Percentiles rank a stretch among this genome's conserved stretches.
Conservation (phyloP, 2,329 filamentous ascomycete genomes). For the Exophiala sideris region DNA sequence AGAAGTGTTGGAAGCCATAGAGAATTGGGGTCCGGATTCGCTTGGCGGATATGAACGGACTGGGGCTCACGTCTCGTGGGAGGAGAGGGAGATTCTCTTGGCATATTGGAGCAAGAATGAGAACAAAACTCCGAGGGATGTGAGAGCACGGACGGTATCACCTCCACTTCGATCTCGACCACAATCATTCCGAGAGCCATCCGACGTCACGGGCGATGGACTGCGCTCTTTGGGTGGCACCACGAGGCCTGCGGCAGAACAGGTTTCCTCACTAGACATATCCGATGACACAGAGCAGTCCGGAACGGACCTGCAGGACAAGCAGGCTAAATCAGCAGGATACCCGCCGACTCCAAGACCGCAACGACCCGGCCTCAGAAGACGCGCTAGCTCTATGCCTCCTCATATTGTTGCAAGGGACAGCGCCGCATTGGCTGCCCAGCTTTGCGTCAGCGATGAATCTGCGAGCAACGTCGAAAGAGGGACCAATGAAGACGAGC, state of each 20-base stretch:
- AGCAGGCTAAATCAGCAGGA: neutral
- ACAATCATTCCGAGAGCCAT: neutral
- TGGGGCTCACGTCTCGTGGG: neutral
- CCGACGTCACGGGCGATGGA: no score
- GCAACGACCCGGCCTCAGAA: neutral
- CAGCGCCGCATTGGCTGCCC: no score
- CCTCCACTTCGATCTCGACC: neutral
- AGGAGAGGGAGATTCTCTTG: neutral
- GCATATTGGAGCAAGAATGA: neutral
- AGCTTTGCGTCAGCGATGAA: no score
- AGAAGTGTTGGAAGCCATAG: constrained; percentile 13
- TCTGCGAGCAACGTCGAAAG: no score
- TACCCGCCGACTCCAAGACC: neutral
- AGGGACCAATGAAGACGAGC: no score
- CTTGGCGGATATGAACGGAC: neutral
- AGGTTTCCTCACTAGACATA: no score
- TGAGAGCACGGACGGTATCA: neutral
- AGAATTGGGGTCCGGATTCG: constrained; percentile 12
- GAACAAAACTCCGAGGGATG: neutral
- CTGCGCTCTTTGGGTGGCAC: neutral
- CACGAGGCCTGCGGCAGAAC: no score
- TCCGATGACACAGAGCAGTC: no score
- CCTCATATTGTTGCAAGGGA: neutral
- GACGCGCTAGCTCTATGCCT: neutral
- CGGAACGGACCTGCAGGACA: neutral